Base-by-base conservation (phyloP, 208 protist genomes). In the Leishmania mexicana region DNA sequence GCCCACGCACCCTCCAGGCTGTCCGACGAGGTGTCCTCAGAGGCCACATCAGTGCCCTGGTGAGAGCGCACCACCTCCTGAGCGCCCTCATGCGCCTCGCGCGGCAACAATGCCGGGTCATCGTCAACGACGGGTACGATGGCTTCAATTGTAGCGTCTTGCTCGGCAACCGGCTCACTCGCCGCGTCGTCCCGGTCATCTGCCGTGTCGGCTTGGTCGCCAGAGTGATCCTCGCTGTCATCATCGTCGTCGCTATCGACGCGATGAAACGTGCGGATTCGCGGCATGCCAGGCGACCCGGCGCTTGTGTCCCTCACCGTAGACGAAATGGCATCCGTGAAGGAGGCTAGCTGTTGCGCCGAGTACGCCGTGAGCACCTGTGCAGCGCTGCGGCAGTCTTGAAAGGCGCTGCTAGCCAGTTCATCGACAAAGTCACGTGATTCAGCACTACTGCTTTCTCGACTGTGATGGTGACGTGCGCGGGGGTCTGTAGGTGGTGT, bases 331-430 rank as follows among this genome's bases (percentile, higher is more conserved):
- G n/a, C 35, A 45, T 76, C 72, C 49, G 17, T 38, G 72, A 15
- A 76, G 51, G 57, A 51, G 24, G 38, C 57, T 1, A 78, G 28
- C n/a, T 71, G 73, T 35, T 67, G 68, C 1, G 70, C 24, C 6
- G 83, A 68, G 58, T 45, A 40, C 19, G 70, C 7, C 2, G 71
- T 81, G 4, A 42, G 65, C 1, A 19, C 17, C 57, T 2, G 31
- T 0, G 62, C 73, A 11, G 81, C 77, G 42, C 81, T 88, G 21
- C 64, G 68, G 65, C 88, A 86, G 79, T 89, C 80, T 5, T 77
- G 75, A 62, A 89, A 89, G 2, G 83, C 85, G 31, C 78, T 82
- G 74, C 85, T 88, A 51, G 62, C 70, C 1, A 81, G n/a, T 11
- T 54, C 84, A 51, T 84, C 82, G 7, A 73, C 78, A 35, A 72